Conservation (phyloP, 352 stramenopile genomes). For the Phytophthora megakarya region DNA sequence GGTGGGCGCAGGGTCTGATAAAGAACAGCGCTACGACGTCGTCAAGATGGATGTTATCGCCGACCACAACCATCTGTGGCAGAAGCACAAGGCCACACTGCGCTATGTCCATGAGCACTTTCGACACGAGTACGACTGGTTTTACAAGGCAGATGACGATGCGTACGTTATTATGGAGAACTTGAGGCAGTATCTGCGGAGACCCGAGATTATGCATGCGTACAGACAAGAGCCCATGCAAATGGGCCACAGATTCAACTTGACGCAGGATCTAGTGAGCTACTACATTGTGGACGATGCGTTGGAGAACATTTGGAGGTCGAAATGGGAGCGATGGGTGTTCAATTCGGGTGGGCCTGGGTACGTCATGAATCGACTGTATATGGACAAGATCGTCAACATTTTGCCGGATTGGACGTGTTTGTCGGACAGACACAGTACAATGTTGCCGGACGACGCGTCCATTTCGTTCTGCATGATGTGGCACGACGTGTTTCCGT, state of each 20-base stretch:
- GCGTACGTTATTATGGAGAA: slow-evolving; percentile 86
- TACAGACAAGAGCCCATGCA: slow-evolving; percentile 69
- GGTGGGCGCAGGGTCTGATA: slow-evolving; percentile 29
- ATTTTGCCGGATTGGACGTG: slow-evolving; percentile 62
- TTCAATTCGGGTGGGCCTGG: slow-evolving; percentile 83
- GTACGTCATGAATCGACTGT: slow-evolving; percentile 80
- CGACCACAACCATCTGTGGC: slow-evolving; percentile 84
- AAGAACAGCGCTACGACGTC: slow-evolving; percentile 52
- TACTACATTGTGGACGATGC: slow-evolving; percentile 80
- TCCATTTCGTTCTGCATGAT: slow-evolving; percentile 89
- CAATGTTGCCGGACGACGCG: slow-evolving; percentile 80
- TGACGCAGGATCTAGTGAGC: slow-evolving; percentile 68
- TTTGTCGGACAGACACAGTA: slow-evolving; percentile 64
- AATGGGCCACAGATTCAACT: slow-evolving; percentile 81
- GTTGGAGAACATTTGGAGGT: slow-evolving; percentile 58
- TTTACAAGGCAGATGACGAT: slow-evolving; percentile 88
- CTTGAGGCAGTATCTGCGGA: slow-evolving; percentile 58
- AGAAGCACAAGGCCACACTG: slow-evolving; percentile 82
- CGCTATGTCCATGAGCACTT: slow-evolving; percentile 73
- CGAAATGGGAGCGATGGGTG: slow-evolving; percentile 70
- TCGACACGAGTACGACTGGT: slow-evolving; percentile 84
- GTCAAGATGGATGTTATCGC: slow-evolving; percentile 69
- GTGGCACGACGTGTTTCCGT: slow-evolving; percentile 75
- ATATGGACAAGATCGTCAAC: slow-evolving; percentile 70
- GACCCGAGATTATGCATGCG: slow-evolving; percentile 68